Evolutionary conservation across 2,329 filamentous ascomycete genomes (phyloP), one percentile per base, ranked within the genome.

Genomic region (Lasiodiplodia sp.): DNA sequence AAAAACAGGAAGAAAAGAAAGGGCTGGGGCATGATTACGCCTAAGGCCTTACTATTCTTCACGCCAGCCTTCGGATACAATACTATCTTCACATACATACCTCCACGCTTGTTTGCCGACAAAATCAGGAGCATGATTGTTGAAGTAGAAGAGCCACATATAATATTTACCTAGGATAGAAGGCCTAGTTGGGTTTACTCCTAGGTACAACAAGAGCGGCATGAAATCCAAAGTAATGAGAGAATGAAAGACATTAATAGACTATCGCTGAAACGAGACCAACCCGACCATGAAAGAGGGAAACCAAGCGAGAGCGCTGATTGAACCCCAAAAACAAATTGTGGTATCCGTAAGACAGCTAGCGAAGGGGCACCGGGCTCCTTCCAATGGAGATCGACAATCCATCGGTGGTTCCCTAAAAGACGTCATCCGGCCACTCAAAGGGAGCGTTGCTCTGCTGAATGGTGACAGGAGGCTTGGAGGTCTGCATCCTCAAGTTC

Each of bases 401-500:
- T 10, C 44, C n/a, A 47, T n/a, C 21, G 37, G n/a, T 16, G 37
- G 12, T n/a, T 37, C n/a, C 47, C 37, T 44, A 69, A n/a, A 69
- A 69, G 21, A 69, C 67, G 23, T 69, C 67, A 51, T 65, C 67
- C 62, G 67, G 67, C 67, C 67, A 69, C 51, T 69, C 67, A 28
- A 66, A 69, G 14, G 53, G 60, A n/a, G 38, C 40, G 2, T 67
- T 40, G 25, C 49, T 60, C n/a, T 51, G 23, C 38, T 40, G 40
- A 18, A 21, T 16, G 31, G 40, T 31, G 16, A 53, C 18, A 25
- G 37, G 12, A 14, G 37, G 56, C 56, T 53, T 57, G 21, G 44
- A 52, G 14, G 37, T 40, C 51, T 64, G 52, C 31, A 69, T 71
- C 49, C 70, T 74, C 3, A 75, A 73, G 34, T 73, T 72, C 2